These are phyloP conservation scores for Thielaviopsis musarum DNA, from an alignment of 2,329 filamentous ascomycete species.

Conservation along the genomic window DNA sequence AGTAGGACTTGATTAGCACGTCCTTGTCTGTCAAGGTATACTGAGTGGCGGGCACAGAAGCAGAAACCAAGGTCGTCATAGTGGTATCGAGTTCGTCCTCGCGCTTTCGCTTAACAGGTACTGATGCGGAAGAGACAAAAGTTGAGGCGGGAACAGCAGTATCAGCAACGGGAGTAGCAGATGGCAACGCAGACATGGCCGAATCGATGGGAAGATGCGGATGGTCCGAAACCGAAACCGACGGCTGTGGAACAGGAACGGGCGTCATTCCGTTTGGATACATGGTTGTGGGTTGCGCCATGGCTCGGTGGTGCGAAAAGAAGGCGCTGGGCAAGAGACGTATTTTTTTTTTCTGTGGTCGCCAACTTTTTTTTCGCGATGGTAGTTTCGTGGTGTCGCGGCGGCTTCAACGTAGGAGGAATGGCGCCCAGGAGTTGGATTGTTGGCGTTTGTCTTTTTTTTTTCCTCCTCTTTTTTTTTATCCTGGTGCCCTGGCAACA, in stretches of 20 bases:
- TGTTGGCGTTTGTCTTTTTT: neutral
- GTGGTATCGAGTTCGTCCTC: constrained; percentile 28
- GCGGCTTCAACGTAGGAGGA: neutral
- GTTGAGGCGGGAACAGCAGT: constrained; percentile 14
- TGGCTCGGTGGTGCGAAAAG: constrained; percentile 14
- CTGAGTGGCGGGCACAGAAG: neutral
- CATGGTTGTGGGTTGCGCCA: constrained; percentile 26
- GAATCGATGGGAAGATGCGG: constrained; percentile 10
- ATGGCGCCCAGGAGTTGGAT: neutral
- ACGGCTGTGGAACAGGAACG: constrained; percentile 8
- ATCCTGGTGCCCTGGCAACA: neutral
- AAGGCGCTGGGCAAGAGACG: neutral
- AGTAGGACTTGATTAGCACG: constrained; percentile 23
- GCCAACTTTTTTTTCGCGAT: constrained; percentile 1
- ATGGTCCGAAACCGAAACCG: neutral
- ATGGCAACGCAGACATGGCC: constrained; percentile 5
- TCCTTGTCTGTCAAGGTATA: constrained; percentile 15
- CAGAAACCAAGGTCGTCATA: constrained; percentile 17
- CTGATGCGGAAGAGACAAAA: constrained; percentile 15
- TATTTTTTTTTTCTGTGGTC: neutral
- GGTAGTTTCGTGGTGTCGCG: neutral
- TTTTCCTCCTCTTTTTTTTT: neutral
- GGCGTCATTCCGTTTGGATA: constrained; percentile 23
- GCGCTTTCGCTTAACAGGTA: constrained; percentile 41
- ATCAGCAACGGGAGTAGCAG: constrained; percentile 10